These are phyloP conservation scores for Harringtonia aguacate DNA, from an alignment of 2,329 filamentous ascomycete genomes.

Conservation along the genomic window DNA sequence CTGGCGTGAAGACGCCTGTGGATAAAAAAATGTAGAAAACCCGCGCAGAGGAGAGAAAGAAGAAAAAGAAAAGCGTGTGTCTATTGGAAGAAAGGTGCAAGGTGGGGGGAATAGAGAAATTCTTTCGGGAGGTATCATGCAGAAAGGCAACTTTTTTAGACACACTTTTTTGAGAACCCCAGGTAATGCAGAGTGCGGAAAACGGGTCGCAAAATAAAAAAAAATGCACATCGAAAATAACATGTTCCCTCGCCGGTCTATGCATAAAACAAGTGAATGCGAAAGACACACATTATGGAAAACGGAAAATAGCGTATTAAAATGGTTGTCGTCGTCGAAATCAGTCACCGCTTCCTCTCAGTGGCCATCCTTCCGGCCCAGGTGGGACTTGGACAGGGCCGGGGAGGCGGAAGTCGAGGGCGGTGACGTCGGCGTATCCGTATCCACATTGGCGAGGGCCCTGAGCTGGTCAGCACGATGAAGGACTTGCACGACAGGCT, in stretches of 20 bases:
- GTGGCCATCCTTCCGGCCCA: slow-evolving; percentile 44
- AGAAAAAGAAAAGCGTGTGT: neutral
- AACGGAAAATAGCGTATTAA: slow-evolving; percentile 16
- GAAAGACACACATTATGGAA: slow-evolving; percentile 20
- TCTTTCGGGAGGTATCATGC: slow-evolving; percentile 36
- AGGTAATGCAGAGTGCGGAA: slow-evolving; percentile 14
- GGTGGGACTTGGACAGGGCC: slow-evolving; percentile 50
- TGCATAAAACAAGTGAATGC: slow-evolving; percentile 30
- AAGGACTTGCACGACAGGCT: no score
- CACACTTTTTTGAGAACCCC: slow-evolving; percentile 32
- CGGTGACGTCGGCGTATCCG: slow-evolving; percentile 56
- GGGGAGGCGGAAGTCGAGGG: slow-evolving; percentile 59
- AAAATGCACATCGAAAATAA: slow-evolving; percentile 30
- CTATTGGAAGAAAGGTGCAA: neutral
- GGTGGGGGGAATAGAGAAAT: slow-evolving; percentile 11
- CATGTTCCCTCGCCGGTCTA: slow-evolving; percentile 27
- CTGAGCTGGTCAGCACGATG: slow-evolving; percentile 25
- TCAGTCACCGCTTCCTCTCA: slow-evolving; percentile 7
- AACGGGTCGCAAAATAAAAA: neutral
- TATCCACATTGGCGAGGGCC: slow-evolving; percentile 50
- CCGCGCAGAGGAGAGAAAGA: neutral
- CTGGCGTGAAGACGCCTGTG: no score
- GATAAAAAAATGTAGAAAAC: neutral
- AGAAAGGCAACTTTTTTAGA: slow-evolving; percentile 32
- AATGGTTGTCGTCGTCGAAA: neutral